Percentiles rank a stretch among this genome's conserved stretches.
Evolutionary conservation across 140 eudicot genomes (phyloP).

Genomic region (Cichorium intybus): DNA sequence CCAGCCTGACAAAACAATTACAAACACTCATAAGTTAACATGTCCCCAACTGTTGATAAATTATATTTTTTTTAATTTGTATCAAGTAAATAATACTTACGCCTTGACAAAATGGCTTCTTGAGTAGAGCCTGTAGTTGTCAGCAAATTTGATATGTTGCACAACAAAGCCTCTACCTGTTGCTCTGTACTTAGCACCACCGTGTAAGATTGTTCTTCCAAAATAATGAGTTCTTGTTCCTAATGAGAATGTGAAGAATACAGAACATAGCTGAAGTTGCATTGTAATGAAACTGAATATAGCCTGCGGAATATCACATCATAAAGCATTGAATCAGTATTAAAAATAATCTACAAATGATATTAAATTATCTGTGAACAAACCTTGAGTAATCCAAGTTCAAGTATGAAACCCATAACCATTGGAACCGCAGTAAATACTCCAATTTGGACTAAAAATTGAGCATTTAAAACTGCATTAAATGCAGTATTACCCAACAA

Average conservation of each 20-base stretch:
- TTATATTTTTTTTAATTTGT: not conserved
- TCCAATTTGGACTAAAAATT: slow-evolving; percentile 96
- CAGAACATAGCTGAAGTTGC: slow-evolving; percentile 98
- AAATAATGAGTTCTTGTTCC: slow-evolving; percentile 99
- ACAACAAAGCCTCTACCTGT: slow-evolving; percentile 99
- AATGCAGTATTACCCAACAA: slow-evolving; percentile 82
- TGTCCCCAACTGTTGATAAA: not conserved
- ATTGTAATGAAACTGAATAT: slow-evolving; percentile 89
- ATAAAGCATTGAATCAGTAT: not conserved
- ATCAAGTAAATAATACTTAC: slow-evolving; percentile 44
- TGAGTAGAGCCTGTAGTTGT: slow-evolving; percentile 94
- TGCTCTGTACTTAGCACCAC: slow-evolving; percentile 99
- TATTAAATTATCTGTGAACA: slow-evolving; percentile 13
- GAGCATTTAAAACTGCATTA: slow-evolving; percentile 91
- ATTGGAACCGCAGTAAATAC: slow-evolving; percentile 96
- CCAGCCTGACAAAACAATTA: slow-evolving; percentile 53
- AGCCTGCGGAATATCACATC: slow-evolving; percentile 58
- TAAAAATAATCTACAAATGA: not conserved
- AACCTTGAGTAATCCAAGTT: slow-evolving; percentile 87
- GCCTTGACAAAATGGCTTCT: slow-evolving; percentile 98
- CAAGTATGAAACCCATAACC: slow-evolving; percentile 96
- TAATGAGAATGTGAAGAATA: slow-evolving; percentile 92
- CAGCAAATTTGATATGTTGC: slow-evolving; percentile 95
- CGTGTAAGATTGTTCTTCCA: slow-evolving; percentile 98
- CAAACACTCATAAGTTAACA: not conserved